Base-by-base conservation (phyloP, 2,329 filamentous ascomycete genomes). In the Trichoderma sp. region DNA sequence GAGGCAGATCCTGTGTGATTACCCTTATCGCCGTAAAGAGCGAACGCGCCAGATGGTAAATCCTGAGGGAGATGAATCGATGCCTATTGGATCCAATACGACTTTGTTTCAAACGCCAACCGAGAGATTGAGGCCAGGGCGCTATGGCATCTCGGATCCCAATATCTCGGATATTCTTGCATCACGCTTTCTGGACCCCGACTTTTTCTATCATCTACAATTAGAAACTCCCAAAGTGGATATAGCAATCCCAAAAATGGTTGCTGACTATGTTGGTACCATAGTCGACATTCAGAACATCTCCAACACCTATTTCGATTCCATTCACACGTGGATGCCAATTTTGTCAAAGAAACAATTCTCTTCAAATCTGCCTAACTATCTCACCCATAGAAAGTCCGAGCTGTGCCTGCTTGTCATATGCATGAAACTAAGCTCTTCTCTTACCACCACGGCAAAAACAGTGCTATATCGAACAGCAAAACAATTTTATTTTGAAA, bases 251-350 rank as follows among this genome's bases (percentile, higher is more conserved):
- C 68, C 59, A 28, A 67, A 65, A 7, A 9, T 57, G 17, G 71
- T 72, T n/a, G 23, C 15, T 13, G 59, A 55, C 11, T n/a, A 66
- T 15, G 68, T 73, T 3, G 73, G 73, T 13, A 57, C 53, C 50
- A 57, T 71, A 17, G 57, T 47, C 13, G 72, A 71, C 43, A 73
- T 74, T 30, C 73, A 72, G 30, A 28, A 43, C n/a, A 72, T 36
- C 1, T 58, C 63, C n/a, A 68, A 70, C 23, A 47, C 36, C 3
- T 73, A 71, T 32, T 74, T 73, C 23, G 43, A 70, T n/a, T 71
- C 73, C 1, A 68, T 72, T 8, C 73, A 74, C 9, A 55, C 71
- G 20, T 74, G 72, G 73, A 73, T 74, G 72, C 73, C 73, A 6
- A 71, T 74, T 20, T 43, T 73, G 13, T 71, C 66, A 50, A 72